Evolutionary conservation across 2,329 filamentous ascomycete genomes (phyloP).

Genomic region (Septoria linicola): DNA sequence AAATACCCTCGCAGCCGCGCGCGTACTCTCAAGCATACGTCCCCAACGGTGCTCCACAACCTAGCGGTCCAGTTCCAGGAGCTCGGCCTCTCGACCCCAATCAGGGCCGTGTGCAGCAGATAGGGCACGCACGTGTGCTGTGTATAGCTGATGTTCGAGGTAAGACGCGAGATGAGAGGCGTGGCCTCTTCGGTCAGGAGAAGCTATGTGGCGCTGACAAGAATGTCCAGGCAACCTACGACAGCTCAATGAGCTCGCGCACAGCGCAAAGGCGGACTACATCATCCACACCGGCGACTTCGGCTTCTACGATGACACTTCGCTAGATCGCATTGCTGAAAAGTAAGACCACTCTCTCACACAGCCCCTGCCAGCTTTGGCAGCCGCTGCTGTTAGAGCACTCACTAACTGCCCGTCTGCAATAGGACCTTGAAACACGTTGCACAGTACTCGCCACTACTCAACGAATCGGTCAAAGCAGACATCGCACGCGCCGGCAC

Average conservation of each 20-base stretch:
- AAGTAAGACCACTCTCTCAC: slow-evolving; percentile 66
- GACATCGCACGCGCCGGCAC: slow-evolving; percentile 68
- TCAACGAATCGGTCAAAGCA: slow-evolving; percentile 71
- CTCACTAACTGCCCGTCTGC: slow-evolving; percentile 18
- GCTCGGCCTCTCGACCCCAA: slow-evolving; percentile 52
- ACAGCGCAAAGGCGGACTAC: slow-evolving; percentile 90
- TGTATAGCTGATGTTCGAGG: slow-evolving; percentile 56
- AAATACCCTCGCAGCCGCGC: slow-evolving; percentile 53
- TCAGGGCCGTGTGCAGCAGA: slow-evolving; percentile 53
- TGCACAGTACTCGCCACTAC: slow-evolving; percentile 93
- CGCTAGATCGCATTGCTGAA: slow-evolving; percentile 93
- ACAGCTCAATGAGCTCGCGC: slow-evolving; percentile 94
- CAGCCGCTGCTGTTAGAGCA: neutral
- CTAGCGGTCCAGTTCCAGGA: slow-evolving; percentile 40
- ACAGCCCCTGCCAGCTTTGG: neutral
- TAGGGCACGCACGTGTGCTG: slow-evolving; percentile 50
- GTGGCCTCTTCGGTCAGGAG: neutral
- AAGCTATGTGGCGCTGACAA: neutral
- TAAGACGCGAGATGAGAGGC: slow-evolving; percentile 34
- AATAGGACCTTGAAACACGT: slow-evolving; percentile 92
- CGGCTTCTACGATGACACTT: slow-evolving; percentile 96
- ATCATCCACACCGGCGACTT: slow-evolving; percentile 99
- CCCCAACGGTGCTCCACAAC: slow-evolving; percentile 44
- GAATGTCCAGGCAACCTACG: slow-evolving; percentile 75
- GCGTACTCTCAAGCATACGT: slow-evolving; percentile 51